Evolutionary conservation across 2,329 filamentous ascomycete genomes (phyloP).

Genomic region (Metarhizium rileyi): DNA sequence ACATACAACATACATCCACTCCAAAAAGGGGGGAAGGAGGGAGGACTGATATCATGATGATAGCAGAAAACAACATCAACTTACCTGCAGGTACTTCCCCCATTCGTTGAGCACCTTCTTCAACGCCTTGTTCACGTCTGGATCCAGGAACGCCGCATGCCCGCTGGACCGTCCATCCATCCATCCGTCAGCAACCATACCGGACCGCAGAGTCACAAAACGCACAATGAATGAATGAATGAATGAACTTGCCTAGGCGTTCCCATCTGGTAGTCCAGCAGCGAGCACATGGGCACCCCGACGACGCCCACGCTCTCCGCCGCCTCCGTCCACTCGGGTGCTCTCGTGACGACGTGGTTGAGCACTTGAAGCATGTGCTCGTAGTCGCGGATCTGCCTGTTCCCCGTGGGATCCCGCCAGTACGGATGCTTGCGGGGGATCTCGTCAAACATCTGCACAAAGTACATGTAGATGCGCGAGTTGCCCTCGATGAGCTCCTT

Average conservation of each 20-base stretch:
- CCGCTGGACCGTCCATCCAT: conserved; percentile 26
- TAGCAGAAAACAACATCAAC: no score
- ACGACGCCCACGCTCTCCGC: conserved; percentile 42
- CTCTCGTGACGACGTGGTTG: conserved; percentile 46
- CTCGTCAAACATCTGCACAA: conserved; percentile 59
- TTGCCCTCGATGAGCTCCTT: conserved; percentile 54
- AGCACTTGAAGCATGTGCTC: conserved; percentile 56
- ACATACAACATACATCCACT: not conserved
- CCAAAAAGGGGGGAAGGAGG: no score
- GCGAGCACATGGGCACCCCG: conserved; percentile 41
- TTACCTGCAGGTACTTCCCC: conserved; percentile 42
- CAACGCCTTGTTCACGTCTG: conserved; percentile 42
- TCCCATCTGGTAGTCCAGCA: conserved; percentile 48
- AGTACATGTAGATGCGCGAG: conserved; percentile 56
- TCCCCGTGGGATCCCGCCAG: conserved; percentile 49
- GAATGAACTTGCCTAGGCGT: conserved; percentile 37
- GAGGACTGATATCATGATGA: no score
- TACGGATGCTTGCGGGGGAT: conserved; percentile 53
- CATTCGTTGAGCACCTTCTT: conserved; percentile 48
- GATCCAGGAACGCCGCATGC: conserved; percentile 44
- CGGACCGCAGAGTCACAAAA: not conserved
- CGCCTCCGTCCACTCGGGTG: conserved; percentile 43
- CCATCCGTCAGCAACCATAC: not conserved
- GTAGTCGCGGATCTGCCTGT: conserved; percentile 55
- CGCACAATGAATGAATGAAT: no score